Conservation (phyloP, 768 basidiomycete species). For the Mycena galericulata region DNA sequence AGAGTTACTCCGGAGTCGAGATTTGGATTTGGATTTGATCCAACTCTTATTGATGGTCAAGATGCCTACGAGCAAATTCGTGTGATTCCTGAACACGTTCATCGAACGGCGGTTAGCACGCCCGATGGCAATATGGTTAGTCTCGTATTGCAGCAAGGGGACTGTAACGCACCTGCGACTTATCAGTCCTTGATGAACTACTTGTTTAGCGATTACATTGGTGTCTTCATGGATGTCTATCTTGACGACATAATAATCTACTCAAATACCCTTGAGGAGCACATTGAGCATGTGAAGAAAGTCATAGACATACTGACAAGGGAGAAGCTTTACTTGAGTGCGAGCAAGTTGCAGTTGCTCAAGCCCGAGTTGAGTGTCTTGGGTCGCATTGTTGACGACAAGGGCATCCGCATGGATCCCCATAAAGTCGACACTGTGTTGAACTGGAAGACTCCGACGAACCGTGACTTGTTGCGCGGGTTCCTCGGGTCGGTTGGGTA, state of each 20-base stretch:
- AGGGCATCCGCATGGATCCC: conserved; percentile 37
- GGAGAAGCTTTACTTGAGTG: conserved; percentile 45
- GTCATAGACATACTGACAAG: conserved; percentile 39
- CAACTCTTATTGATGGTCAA: too few relatives aligned
- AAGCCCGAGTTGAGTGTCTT: conserved; percentile 41
- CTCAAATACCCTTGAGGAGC: neutral
- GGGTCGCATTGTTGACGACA: conserved; percentile 44
- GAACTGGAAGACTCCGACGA: conserved; percentile 27
- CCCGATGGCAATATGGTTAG: too few relatives aligned
- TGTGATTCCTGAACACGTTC: too few relatives aligned
- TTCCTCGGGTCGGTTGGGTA: conserved; percentile 45
- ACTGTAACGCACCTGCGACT: neutral
- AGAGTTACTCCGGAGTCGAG: too few relatives aligned
- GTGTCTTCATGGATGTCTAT: neutral
- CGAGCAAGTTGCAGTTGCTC: conserved; percentile 31
- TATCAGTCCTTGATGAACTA: neutral
- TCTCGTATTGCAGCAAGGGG: neutral
- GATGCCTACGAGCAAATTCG: too few relatives aligned
- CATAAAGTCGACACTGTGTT: conserved; percentile 28
- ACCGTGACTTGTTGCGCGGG: conserved; percentile 35
- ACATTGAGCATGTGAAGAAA: conserved; percentile 11
- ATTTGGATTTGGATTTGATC: too few relatives aligned
- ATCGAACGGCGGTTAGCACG: too few relatives aligned
- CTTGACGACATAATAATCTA: neutral
- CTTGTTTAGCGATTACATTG: neutral